Evolutionary conservation across 2,329 filamentous ascomycete species (phyloP), one percentile per base, ranked within the genome.

Genomic region (Chrysoporthe austroafricana): DNA sequence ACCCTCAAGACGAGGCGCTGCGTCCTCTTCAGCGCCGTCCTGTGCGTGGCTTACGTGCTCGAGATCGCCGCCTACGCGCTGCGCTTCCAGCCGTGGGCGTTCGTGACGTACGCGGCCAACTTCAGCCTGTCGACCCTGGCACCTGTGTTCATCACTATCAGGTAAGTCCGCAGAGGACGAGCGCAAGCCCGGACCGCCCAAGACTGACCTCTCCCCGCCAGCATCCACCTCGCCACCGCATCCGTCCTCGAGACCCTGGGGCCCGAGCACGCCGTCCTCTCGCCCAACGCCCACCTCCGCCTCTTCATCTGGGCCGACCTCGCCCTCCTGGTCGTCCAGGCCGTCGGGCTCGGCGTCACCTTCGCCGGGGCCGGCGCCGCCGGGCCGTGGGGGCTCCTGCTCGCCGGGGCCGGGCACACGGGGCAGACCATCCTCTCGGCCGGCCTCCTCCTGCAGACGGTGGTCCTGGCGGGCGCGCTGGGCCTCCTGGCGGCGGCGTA

Each of bases 191-290:
- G 26, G 26, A 26, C 2, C 26, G 26, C 26, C 7, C 13, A 14
- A 7, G 0, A 32, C 62, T 62, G n/a, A 44, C 66, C 48, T 44
- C 36, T 56, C 8, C 7, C 14, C 26, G 26, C 26, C 69, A 77
- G 76, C 26, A 75, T 78, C 34, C 76, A 76, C 66, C 68, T 73
- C 43, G 72, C 68, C 32, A 71, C 74, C 57, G 70, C 71, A 5
- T 67, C 74, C 65, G 72, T 74, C 18, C 69, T 77, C 34, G 66
- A 65, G 14, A 69, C 72, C 9, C 62, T 78, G 32, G 76, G 77
- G 13, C 66, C 69, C 9, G 74, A 77, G 56, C 74, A 77, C 68
- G 74, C 77, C 16, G 66, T 73, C 46, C 71, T 78, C 52, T 58
- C 69, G 3, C 69, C 73, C 5, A 59, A 66, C 26, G 63, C 70